phyloP scores from a whole-genome alignment of 306 rosid species.

The Cucumis sativus region Cucumber_9930_V3 NC_026656.2:11732001-11732500 shows the following conservation, averaged over 20 bases:
- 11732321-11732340: conserved; percentile 15
- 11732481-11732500: neutral
- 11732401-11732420: conserved; percentile 17
- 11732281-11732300: conserved; percentile 17
- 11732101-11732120: conserved; percentile 31
- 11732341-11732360: neutral
- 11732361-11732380: neutral
- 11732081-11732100: conserved; percentile 26
- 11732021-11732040: conserved; percentile 29
- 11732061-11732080: conserved; percentile 26
- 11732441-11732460: neutral
- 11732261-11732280: conserved; percentile 22
- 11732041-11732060: conserved; percentile 34
- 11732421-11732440: neutral
- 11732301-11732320: conserved; percentile 15
- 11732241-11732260: conserved; percentile 13
- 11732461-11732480: neutral
- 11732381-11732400: conserved; percentile 22
- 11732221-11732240: conserved; percentile 7
- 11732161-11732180: conserved; percentile 19
- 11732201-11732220: conserved; percentile 28
- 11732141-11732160: conserved; percentile 14
- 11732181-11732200: conserved; percentile 21
- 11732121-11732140: conserved; percentile 6
- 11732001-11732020: neutral